phyloP scores from a whole-genome alignment of 2,329 filamentous ascomycete species.

The Sclerotiophoma versabilis region DNA sequence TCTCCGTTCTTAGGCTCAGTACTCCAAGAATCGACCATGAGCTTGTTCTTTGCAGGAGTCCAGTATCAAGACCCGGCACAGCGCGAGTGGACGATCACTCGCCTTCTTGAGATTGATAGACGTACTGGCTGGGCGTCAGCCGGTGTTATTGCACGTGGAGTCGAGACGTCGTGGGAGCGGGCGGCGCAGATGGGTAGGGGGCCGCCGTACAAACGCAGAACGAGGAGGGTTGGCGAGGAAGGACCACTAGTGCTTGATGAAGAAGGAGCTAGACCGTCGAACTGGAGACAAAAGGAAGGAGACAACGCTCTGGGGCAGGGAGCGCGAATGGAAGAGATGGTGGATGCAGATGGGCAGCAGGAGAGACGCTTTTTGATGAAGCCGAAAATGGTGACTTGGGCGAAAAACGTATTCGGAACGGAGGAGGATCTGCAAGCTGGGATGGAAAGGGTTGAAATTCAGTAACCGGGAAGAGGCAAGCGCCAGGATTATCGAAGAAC shows the following conservation, averaged over 20 bases:
- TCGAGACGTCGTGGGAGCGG: conserved; percentile 83
- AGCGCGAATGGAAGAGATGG: conserved; percentile 8
- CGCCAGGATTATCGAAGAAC: not conserved
- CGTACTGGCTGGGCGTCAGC: conserved; percentile 90
- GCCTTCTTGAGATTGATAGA: conserved; percentile 76
- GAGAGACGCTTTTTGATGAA: conserved; percentile 58
- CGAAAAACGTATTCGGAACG: conserved; percentile 78
- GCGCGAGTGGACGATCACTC: conserved; percentile 77
- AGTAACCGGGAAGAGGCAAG: not conserved
- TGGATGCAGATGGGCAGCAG: conserved; percentile 24
- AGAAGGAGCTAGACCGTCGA: not conserved
- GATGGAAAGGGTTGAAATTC: conserved; percentile 39
- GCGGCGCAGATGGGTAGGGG: conserved; percentile 76
- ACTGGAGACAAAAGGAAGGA: conserved; percentile 20
- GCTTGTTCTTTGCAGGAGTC: conserved; percentile 85
- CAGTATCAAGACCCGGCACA: conserved; percentile 76
- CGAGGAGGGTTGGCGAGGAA: conserved; percentile 28
- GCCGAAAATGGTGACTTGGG: conserved; percentile 72
- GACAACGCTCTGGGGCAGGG: conserved; percentile 17
- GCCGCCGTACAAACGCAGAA: conserved; percentile 67
- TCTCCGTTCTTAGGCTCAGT: conserved; percentile 81
- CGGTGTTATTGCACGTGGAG: conserved; percentile 79
- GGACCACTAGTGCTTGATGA: conserved; percentile 33
- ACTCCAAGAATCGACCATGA: conserved; percentile 81
- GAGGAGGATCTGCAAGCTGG: conserved; percentile 70